Evolutionary conservation across 257 asterid species (phyloP), one percentile per base, ranked within the genome.

Genomic region (Euphrasia confusa): DNA sequence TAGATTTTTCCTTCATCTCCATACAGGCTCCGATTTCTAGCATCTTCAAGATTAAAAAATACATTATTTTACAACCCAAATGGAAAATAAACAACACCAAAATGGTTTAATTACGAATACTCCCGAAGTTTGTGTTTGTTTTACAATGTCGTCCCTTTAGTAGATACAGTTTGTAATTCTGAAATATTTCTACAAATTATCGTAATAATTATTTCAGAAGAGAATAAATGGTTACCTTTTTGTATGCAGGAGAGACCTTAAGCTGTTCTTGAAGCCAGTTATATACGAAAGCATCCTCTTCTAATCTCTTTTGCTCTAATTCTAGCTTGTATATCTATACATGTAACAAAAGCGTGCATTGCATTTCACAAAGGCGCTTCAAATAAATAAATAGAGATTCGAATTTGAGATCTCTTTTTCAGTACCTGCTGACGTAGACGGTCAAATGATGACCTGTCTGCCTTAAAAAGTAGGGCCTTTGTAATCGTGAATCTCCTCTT

Each of bases 191-290:
- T 5, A 7, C 3, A 5, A 12, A 5, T 48, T 48, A 12, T 48
- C 6, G 0, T 47, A 13, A 49, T 5, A 39, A 39, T 7, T 6
- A 39, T 39, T 39, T 39, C 42, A 15, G 4, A 10, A 35, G 58
- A 4, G 52, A 62, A 10, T 15, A 0, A 59, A n/a, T 4, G 8
- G 61, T 71, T 49, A 87, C 97, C 97, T 77, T 90, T 50, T 80
- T 80, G 89, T 87, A 85, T 17, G 95, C 95, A 14, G 95, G 93
- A 15, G 93, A 87, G 71, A 58, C 74, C 69, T 84, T 87, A 57
- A 90, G 82, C 74, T 83, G 96, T 67, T 85, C 90, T 72, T 87
- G 93, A 66, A 87, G 87, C 95, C 93, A 85, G 77, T 87, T 84
- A 75, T 81, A 90, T 57, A 83, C 90, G 68, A 76, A 80, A 58